Conservation (phyloP, 192 early-diverging fungal genomes). For the Gryganskiella cystojenkinii region DNA sequence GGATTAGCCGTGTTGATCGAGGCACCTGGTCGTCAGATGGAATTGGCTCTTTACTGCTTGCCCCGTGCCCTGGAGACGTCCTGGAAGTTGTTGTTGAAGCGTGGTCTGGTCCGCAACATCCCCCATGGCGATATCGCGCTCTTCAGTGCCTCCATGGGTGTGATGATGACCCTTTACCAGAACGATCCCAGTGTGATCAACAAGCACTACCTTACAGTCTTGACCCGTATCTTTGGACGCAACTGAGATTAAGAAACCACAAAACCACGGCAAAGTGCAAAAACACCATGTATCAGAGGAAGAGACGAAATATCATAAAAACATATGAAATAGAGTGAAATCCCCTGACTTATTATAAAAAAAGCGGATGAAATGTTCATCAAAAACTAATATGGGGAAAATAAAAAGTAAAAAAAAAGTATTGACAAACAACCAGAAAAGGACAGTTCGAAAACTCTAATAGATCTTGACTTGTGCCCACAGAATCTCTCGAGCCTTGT, state of each 20-base stretch:
- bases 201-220: constrained; percentile 79
- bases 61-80: constrained; percentile 79
- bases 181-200: constrained; percentile 77
- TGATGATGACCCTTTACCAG: constrained; percentile 87
- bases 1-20: constrained; percentile 72
- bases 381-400: no score
- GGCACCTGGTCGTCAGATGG: constrained; percentile 70
- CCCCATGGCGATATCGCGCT: constrained; percentile 77
- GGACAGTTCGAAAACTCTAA: no score
- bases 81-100: constrained; percentile 70
- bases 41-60: constrained; percentile 87
- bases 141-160: constrained; percentile 78
- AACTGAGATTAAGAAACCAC: constrained; percentile 66
- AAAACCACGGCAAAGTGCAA: no score
- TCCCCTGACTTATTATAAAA: no score
- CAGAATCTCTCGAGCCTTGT: no score
- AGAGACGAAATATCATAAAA: no score
- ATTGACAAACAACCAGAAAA: no score
- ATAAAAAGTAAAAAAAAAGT: no score
- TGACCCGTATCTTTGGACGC: constrained; percentile 82
- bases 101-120: constrained; percentile 68
- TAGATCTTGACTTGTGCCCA: no score
- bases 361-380: no score
- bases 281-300: no score
- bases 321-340: no score